Percentiles rank a stretch among this genome's conserved stretches.
phyloP scores from a whole-genome alignment of 2,329 filamentous ascomycete species.

The Aureobasidium sp. region DNA sequence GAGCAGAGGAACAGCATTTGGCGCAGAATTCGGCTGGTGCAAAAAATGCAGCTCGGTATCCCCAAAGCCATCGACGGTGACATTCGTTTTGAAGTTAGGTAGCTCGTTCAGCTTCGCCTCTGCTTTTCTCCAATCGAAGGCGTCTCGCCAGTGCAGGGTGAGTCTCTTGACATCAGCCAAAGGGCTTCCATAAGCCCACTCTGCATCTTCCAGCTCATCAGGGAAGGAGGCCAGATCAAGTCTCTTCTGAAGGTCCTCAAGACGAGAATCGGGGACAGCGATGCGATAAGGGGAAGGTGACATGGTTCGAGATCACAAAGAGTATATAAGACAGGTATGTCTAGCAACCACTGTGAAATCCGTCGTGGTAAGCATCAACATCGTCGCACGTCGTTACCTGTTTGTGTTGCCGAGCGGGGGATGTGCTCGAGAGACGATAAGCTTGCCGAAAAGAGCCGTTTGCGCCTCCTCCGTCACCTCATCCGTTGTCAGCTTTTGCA shows the following conservation, averaged over 20 bases:
- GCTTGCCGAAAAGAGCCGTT: not conserved
- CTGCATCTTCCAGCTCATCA: slow-evolving; percentile 43
- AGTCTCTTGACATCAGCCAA: slow-evolving; percentile 52
- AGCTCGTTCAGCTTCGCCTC: slow-evolving; percentile 52
- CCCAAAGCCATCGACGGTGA: slow-evolving; percentile 51
- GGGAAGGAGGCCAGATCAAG: slow-evolving; percentile 47
- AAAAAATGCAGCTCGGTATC: slow-evolving; percentile 56
- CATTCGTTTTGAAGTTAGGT: slow-evolving; percentile 47
- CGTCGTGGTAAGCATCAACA: not conserved
- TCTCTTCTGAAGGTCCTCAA: slow-evolving; percentile 48
- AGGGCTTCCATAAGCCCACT: slow-evolving; percentile 52
- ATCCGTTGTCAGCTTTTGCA: not conserved
- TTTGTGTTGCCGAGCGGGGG: not conserved
- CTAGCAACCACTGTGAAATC: not conserved
- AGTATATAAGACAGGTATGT: not conserved
- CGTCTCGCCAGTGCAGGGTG: slow-evolving; percentile 46
- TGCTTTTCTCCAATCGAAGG: slow-evolving; percentile 52
- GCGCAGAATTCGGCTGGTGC: slow-evolving; percentile 44
- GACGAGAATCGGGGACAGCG: slow-evolving; percentile 40
- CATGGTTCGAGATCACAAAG: not conserved
- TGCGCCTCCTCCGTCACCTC: not conserved
- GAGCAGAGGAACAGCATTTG: slow-evolving; percentile 52
- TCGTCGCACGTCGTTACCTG: not conserved
- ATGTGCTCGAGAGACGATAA: not conserved
- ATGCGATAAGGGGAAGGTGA: slow-evolving; percentile 36